Percentiles rank a stretch among this genome's conserved stretches.
Conservation (phyloP, 2,329 filamentous ascomycete genomes). For the Paracorniculantispora psalliotae region DNA sequence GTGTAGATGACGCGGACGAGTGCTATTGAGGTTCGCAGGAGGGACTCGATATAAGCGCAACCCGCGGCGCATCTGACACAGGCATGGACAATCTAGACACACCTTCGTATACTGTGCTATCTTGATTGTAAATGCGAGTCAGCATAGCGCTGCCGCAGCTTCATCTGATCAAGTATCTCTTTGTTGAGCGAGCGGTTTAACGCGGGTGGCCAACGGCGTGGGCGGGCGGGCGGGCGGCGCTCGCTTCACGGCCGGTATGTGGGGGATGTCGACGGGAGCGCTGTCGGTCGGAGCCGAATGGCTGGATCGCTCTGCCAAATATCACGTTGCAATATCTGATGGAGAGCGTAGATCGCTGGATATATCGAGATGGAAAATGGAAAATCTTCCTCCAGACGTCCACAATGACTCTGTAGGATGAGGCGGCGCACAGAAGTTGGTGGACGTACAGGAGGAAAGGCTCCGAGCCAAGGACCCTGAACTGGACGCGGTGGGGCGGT, state of each 20-base stretch:
- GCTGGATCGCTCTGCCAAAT: neutral
- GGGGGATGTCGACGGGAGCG: neutral
- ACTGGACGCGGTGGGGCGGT: neutral
- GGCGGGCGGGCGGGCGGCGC: too few relatives aligned
- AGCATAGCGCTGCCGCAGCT: neutral
- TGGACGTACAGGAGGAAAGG: neutral
- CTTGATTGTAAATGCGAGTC: neutral
- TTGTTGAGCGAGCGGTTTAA: neutral
- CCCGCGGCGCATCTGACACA: neutral
- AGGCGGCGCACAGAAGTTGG: neutral
- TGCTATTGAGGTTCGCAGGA: neutral
- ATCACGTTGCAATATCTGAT: neutral
- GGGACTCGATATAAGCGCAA: neutral
- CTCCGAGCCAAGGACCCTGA: constrained; percentile 5
- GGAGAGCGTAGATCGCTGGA: neutral
- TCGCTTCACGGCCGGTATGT: neutral
- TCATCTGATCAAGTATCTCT: neutral
- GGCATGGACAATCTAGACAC: neutral
- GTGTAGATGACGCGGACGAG: neutral
- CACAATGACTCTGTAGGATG: neutral
- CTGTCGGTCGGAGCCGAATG: neutral
- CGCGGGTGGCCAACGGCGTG: neutral
- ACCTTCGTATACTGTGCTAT: neutral
- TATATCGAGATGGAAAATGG: neutral
- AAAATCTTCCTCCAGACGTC: neutral